Evolutionary conservation across 805 yeast species (phyloP), one percentile per base, ranked within the genome.

Genomic region (Zygosaccharomyces gambellarensis): DNA sequence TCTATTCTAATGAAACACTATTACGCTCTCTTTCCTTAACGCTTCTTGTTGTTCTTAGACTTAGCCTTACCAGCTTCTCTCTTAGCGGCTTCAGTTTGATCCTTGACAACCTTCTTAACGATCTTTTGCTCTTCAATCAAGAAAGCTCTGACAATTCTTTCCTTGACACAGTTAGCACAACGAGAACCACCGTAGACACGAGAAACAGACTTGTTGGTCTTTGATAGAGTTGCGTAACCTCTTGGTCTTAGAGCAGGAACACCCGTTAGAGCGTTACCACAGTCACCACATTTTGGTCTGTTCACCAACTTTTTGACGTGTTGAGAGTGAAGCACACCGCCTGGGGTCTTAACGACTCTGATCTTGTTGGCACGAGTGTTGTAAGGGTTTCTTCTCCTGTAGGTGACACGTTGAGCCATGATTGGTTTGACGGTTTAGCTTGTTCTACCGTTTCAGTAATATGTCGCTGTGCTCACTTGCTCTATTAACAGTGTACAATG

Each of bases 261-360:
- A 81, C 96, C 96, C 63, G 88, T 82, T 67, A 88, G 82, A 69
- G 85, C 83, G 55, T 68, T 67, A 74, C 90, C 90, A 77, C 87
- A 82, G 81, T 85, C 90, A 81, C 90, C 90, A 81, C 90, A 85
- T 75, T 83, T 85, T 72, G 85, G 85, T 79, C 88, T 83, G 70
- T 95, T 74, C 70, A 89, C 96, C 65, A 72, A 71, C 84, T 90
- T 90, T 86, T 88, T 88, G 72, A 89, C 81, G 82, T 94, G 99
- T 78, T 90, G 97, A 73, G 96, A 96, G 74, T 90, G 85, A 78
- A 94, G 85, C 78, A 85, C 86, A 75, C 98, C 98, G 84, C 99
- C 99, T 78, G 99, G 99, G 79, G 99, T 94, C 88, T 92, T 94
- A 71, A 92, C 96, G 78, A 92, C 95, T 90, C 87, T 92, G 83